Evolutionary conservation across 345 rosid species (phyloP).

Genomic region (Populus alba): DNA sequence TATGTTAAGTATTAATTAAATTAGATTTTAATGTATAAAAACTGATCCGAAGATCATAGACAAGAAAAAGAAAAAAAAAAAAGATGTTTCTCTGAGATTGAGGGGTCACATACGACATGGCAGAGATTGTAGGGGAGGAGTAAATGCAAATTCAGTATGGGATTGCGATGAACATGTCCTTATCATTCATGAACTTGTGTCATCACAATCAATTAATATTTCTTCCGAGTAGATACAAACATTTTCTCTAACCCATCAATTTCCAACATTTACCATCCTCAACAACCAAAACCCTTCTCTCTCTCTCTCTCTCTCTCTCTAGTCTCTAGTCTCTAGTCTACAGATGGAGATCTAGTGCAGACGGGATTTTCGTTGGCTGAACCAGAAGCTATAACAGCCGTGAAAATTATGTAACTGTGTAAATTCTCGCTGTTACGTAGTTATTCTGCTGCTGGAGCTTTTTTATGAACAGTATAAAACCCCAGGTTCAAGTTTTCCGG

Average conservation of each 20-base stretch:
- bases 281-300: slow-evolving; percentile 18
- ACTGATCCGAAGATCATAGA: not conserved
- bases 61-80: too few species aligned
- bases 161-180: slow-evolving; percentile 25
- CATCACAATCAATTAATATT: slow-evolving; percentile 8
- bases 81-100: not conserved
- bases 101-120: not conserved
- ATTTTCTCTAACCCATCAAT: slow-evolving; percentile 30
- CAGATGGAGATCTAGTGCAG: not conserved
- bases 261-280: slow-evolving; percentile 43
- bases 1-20: too few species aligned
- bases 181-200: slow-evolving; percentile 4
- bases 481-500: slow-evolving; percentile 2
- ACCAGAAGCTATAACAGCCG: not conserved
- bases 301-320: not conserved
- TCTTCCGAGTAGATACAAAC: slow-evolving; percentile 10
- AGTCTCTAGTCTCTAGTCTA: not conserved
- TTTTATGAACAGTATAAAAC: not conserved
- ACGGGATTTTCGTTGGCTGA: not conserved
- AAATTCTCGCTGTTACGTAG: not conserved
- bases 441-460: not conserved
- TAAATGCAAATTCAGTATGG: slow-evolving; percentile 35
- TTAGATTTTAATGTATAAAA: not conserved
- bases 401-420: not conserved
- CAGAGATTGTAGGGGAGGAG: slow-evolving; percentile 8